Base-by-base conservation (phyloP, 1,139 yeast species). In the Taphrina deformans region DNA sequence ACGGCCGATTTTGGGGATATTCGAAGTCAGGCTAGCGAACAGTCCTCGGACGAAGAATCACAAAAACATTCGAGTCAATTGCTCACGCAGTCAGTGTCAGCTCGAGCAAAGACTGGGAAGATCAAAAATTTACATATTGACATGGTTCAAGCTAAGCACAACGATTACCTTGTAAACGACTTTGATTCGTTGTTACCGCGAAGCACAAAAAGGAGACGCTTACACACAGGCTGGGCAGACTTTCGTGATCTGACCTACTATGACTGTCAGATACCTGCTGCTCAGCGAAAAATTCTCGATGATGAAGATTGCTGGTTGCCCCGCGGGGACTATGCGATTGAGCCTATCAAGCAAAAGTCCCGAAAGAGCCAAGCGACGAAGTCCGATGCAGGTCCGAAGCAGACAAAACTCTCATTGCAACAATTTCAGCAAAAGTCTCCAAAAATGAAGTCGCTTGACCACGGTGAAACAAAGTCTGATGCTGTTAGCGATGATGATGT, bases 221-320 rank as follows among this genome's bases (percentile, higher is more conserved):
- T 50, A 6, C 63, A 59, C 27, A 52, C 55, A 7, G 63, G 63
- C 31, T 59, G 63, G 63, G 55, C 41, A 16, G 63, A 50, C 24
- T 59, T 59, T 18, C 48, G 38, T 5, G 63, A 59, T 27, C 23
- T 59, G 41, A 50, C 56, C 3, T 59, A 50, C 23, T 48, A 59
- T 27, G 63, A 59, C 16, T 48, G 48, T 9, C 46, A 27, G n/a
- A 29, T 59, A 3, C 63, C 63, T 2, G 26, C 33, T 6, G 31
- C 45, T 24, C 63, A 59, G 50, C 40, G 35, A 18, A 52, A 18
- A 7, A 21, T 38, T 21, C 63, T 59, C 21, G 56, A 48, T n/a
- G 18, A 18, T 7, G 63, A 59, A 38, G 56, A 35, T 24, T 59
- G 63, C 50, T 59, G 63, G 63, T 24, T 26, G 40, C 63, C 63